A percentile compares a stretch with the other conserved stretches of the same genome.
phyloP scores from a whole-genome alignment of 345 rosid genomes.

The Brassica juncea region DNA sequence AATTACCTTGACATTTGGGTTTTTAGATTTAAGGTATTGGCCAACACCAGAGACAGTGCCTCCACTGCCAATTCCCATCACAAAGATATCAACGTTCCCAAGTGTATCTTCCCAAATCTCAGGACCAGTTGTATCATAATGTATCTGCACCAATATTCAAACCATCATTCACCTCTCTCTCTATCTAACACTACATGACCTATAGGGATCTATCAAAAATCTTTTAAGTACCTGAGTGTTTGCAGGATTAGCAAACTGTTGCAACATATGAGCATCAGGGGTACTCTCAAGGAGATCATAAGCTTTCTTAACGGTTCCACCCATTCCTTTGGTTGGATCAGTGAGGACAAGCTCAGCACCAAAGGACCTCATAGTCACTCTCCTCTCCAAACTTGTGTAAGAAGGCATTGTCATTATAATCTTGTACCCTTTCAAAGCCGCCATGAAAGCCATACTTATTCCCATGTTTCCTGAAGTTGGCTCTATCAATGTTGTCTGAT shows the following conservation, averaged over 20 bases:
- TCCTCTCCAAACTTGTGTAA: slow-evolving; percentile 93
- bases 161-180: neutral
- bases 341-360: slow-evolving; percentile 93
- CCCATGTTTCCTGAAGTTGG: slow-evolving; percentile 99
- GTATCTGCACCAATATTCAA: slow-evolving; percentile 52
- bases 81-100: slow-evolving; percentile 87
- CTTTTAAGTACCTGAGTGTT: slow-evolving; percentile 61
- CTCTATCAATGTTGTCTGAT: slow-evolving; percentile 84
- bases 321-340: slow-evolving; percentile 97
- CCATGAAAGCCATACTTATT: slow-evolving; percentile 93
- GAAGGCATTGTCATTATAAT: slow-evolving; percentile 97
- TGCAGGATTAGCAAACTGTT: slow-evolving; percentile 89
- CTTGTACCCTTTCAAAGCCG: slow-evolving; percentile 87
- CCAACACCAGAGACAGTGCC: slow-evolving; percentile 98
- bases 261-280: slow-evolving; percentile 77
- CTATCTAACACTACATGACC: neutral
- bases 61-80: slow-evolving; percentile 98
- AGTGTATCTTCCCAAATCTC: slow-evolving; percentile 97
- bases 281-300: slow-evolving; percentile 74
- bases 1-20: slow-evolving; percentile 88
- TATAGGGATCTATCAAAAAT: neutral
- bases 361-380: slow-evolving; percentile 92
- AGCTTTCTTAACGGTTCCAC: slow-evolving; percentile 93
- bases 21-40: slow-evolving; percentile 86
- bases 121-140: slow-evolving; percentile 94